phyloP scores from a whole-genome alignment of 164 flowering plant species.

The Sedum album region DNA sequence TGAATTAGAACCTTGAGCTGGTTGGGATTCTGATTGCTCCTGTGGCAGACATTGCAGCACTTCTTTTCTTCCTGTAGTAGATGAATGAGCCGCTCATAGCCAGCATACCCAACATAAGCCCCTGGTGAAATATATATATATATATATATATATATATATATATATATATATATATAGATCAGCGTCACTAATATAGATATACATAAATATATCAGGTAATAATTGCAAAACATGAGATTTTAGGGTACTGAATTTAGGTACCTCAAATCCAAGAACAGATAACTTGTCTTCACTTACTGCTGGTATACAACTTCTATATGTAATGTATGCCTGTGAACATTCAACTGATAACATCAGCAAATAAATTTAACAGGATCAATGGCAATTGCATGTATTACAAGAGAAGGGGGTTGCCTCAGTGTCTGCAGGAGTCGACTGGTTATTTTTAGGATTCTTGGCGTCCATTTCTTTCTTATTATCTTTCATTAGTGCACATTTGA shows the following conservation, averaged over 20 bases:
- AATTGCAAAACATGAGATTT: not conserved
- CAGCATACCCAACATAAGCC: slow-evolving; percentile 35
- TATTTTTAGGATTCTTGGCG: slow-evolving; percentile 24
- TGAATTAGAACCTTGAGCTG: slow-evolving; percentile 42
- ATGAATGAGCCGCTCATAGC: slow-evolving; percentile 43
- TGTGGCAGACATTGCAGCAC: slow-evolving; percentile 28
- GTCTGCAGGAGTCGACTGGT: slow-evolving; percentile 35
- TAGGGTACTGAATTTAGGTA: slow-evolving; percentile 16
- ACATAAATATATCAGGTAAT: not conserved
- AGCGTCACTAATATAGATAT: not conserved
- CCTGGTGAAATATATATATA: slow-evolving; percentile 29
- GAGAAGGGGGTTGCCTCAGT: not conserved
- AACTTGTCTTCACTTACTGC: slow-evolving; percentile 60
- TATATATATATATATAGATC: no score
- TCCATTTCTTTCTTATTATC: slow-evolving; percentile 21
- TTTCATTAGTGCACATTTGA: slow-evolving; percentile 47
- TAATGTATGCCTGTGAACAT: slow-evolving; percentile 38
- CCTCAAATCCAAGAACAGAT: slow-evolving; percentile 88
- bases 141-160: no score
- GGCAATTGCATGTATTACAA: not conserved
- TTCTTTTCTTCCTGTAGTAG: slow-evolving; percentile 38
- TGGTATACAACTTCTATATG: slow-evolving; percentile 84
- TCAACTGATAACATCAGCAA: not conserved
- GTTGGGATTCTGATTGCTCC: slow-evolving; percentile 39
- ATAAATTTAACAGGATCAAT: not conserved